A percentile compares a stretch with the other conserved stretches of the same genome.
phyloP scores from a whole-genome alignment of 2,329 filamentous ascomycete genomes.

The Cladophialophora immunda region DNA sequence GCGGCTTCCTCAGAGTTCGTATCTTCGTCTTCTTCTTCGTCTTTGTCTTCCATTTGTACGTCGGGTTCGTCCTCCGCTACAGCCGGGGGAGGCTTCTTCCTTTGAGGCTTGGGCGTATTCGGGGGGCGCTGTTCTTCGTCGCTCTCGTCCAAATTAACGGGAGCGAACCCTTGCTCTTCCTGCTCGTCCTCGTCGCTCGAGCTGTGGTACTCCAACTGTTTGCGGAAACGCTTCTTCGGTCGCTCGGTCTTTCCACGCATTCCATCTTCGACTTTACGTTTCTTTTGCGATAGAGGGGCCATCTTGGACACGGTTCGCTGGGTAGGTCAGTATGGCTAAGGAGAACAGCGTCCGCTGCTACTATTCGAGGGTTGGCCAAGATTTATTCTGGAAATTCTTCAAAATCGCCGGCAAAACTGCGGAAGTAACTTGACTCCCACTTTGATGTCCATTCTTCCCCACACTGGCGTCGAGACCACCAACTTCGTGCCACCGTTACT shows the following conservation, averaged over 20 bases:
- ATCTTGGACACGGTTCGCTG: conserved; percentile 41
- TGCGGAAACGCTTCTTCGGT: conserved; percentile 67
- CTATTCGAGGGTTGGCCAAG: conserved; percentile 11
- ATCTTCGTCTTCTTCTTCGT: conserved; percentile 47
- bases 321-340: background rate
- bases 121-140: conserved; percentile 47
- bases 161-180: conserved; percentile 55
- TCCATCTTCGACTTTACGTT: conserved; percentile 68
- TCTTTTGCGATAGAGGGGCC: conserved; percentile 55
- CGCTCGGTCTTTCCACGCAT: conserved; percentile 62
- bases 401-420: conserved; percentile 29
- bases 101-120: conserved; percentile 42
- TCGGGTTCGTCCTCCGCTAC: conserved; percentile 42
- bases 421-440: conserved; percentile 8
- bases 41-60: conserved; percentile 23
- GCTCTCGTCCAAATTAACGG: conserved; percentile 59
- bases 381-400: conserved; percentile 32
- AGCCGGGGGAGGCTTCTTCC: conserved; percentile 35
- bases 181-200: conserved; percentile 63
- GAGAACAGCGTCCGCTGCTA: background rate
- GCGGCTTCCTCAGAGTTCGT: conserved; percentile 34
- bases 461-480: background rate
- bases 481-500: background rate
- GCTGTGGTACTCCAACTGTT: conserved; percentile 71
- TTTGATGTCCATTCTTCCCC: conserved; percentile 11